Percentiles rank a stretch among this genome's conserved stretches.
phyloP scores from a whole-genome alignment of 371 early-diverging fungal genomes.

The Actinomortierella wolfii region DNA sequence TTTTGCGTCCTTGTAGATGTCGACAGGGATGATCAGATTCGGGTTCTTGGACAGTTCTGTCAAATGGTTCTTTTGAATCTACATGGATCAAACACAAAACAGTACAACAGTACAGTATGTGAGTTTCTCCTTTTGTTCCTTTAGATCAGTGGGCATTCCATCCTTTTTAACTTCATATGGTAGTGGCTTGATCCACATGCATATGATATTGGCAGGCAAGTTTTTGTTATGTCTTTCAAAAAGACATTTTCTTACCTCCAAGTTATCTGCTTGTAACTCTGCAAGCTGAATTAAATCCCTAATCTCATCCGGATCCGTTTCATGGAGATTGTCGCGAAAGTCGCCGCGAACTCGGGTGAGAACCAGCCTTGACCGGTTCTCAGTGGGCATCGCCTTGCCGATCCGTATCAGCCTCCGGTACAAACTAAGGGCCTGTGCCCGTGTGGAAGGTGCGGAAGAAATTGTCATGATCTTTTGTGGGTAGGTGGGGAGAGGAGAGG shows the following conservation, averaged over 20 bases:
- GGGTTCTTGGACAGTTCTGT: constrained; percentile 45
- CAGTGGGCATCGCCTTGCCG: constrained; percentile 46
- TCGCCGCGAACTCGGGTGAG: constrained; percentile 34
- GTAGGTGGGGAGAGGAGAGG: too few relatives aligned
- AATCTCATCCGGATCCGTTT: constrained; percentile 30
- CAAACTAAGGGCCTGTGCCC: constrained; percentile 16
- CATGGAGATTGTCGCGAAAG: constrained; percentile 24
- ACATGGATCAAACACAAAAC: background rate
- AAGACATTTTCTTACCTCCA: constrained; percentile 12
- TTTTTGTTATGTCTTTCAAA: background rate
- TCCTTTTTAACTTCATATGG: too few relatives aligned
- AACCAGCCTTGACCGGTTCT: constrained; percentile 36
- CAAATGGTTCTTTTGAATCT: constrained; percentile 43
- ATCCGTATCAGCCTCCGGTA: constrained; percentile 33
- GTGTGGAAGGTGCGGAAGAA: too few relatives aligned
- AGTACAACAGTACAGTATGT: background rate
- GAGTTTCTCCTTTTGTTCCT: too few relatives aligned
- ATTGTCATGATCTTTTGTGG: too few relatives aligned
- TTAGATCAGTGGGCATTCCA: too few relatives aligned
- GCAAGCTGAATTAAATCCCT: constrained; percentile 42
- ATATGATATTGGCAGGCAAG: too few relatives aligned
- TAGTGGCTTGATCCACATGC: too few relatives aligned
- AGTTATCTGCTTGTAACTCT: constrained; percentile 40
- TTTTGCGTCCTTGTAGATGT: constrained; percentile 41
- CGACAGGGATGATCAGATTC: constrained; percentile 42